Conservation (phyloP, 2,329 filamentous ascomycete species). For the Juglanconis sp. region DNA sequence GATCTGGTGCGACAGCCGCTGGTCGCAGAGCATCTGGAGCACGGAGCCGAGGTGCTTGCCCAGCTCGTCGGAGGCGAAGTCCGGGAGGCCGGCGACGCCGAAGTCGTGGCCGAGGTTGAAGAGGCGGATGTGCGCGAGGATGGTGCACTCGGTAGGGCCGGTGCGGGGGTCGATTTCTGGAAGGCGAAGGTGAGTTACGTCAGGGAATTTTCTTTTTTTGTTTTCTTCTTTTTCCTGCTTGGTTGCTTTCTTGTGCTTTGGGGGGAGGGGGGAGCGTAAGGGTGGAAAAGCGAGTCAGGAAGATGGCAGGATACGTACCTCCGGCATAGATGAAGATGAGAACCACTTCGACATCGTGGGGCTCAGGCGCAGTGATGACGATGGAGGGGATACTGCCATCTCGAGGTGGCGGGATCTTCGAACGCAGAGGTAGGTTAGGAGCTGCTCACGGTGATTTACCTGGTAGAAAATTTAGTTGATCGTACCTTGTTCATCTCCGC, state of each 20-base stretch:
- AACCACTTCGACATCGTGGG: not conserved
- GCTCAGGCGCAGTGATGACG: not conserved
- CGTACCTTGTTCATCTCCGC: not conserved
- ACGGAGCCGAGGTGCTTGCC: not conserved
- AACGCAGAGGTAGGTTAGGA: not conserved
- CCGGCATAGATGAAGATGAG: not conserved
- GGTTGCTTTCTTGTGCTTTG: no score
- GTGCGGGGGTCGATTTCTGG: not conserved
- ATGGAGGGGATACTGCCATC: not conserved
- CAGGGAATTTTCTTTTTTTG: not conserved
- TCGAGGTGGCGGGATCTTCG: not conserved
- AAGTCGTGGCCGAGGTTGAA: constrained; percentile 2
- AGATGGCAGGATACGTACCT: not conserved
- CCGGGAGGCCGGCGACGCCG: not conserved
- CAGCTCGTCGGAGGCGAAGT: not conserved
- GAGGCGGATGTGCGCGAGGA: not conserved
- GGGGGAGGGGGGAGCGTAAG: no score
- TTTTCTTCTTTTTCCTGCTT: no score
- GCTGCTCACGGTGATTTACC: no score
- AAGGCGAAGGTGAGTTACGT: not conserved
- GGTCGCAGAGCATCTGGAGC: not conserved
- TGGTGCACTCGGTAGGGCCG: not conserved
- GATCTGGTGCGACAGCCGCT: not conserved
- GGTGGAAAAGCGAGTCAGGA: no score
- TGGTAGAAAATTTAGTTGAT: fast-evolving